These are phyloP conservation scores for Pseudogymnoascus sp. DNA, from an alignment of 2,329 filamentous ascomycete genomes.

Conservation along the genomic window DNA sequence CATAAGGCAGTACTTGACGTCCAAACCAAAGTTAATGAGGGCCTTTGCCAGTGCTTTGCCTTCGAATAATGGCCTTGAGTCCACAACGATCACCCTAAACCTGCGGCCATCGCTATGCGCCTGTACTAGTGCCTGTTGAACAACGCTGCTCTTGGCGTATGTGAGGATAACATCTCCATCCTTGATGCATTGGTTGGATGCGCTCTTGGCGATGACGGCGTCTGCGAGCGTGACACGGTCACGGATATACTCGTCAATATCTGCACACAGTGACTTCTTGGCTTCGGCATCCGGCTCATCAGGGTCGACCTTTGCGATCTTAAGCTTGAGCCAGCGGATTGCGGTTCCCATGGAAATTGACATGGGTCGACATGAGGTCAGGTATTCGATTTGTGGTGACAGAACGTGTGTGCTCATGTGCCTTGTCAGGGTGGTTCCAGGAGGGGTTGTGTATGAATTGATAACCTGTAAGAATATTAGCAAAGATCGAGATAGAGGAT, in stretches of 20 bases:
- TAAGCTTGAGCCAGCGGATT: slow-evolving; percentile 87
- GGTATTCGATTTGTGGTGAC: slow-evolving; percentile 89
- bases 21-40: slow-evolving; percentile 58
- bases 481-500: neutral
- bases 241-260: slow-evolving; percentile 82
- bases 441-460: slow-evolving; percentile 81
- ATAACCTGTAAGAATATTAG: slow-evolving; percentile 55
- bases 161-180: slow-evolving; percentile 78
- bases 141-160: slow-evolving; percentile 76
- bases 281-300: slow-evolving; percentile 73
- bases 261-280: slow-evolving; percentile 66
- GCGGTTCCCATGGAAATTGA: slow-evolving; percentile 96
- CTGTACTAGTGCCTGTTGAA: slow-evolving; percentile 70
- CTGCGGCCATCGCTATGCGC: slow-evolving; percentile 61
- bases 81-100: slow-evolving; percentile 79
- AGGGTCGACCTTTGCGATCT: slow-evolving; percentile 84
- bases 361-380: slow-evolving; percentile 88
- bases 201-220: slow-evolving; percentile 71
- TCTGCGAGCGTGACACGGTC: slow-evolving; percentile 85
- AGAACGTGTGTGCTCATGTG: slow-evolving; percentile 88
- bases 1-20: slow-evolving; percentile 73
- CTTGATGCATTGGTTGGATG: slow-evolving; percentile 60
- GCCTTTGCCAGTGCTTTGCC: slow-evolving; percentile 62
- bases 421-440: slow-evolving; percentile 73
- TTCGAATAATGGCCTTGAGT: slow-evolving; percentile 63